A percentile compares a stretch with the other conserved stretches of the same genome.
phyloP scores from a whole-genome alignment of 371 early-diverging fungal genomes.

The Racocetra persica region DNA sequence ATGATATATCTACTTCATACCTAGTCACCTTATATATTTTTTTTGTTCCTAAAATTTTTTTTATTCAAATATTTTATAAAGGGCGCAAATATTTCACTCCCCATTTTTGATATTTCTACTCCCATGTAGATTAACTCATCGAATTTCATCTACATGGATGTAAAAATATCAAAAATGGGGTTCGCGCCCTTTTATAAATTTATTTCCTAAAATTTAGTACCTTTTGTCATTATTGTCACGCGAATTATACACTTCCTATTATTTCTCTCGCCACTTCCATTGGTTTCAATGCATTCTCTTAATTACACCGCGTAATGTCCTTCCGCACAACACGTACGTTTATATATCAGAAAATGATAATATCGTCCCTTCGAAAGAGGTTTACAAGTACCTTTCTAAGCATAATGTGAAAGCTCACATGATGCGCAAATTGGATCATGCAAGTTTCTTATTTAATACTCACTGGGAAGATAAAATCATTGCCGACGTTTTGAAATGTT shows the following conservation, averaged over 20 bases:
- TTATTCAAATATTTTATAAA: no score
- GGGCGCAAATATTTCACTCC: no score
- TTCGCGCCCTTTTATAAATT: no score
- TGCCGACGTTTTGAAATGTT: background rate
- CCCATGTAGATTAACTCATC: no score
- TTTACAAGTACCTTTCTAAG: conserved; percentile 53
- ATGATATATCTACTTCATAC: background rate
- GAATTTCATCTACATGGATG: no score
- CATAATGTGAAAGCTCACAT: conserved; percentile 5
- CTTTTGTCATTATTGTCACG: conserved; percentile 73
- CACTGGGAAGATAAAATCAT: conserved; percentile 45
- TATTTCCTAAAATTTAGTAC: conserved; percentile 39
- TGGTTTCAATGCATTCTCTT: conserved; percentile 70
- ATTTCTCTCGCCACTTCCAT: conserved; percentile 70
- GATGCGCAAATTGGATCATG: conserved; percentile 60
- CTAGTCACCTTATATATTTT: background rate
- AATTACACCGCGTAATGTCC: conserved; percentile 45
- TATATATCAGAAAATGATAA: conserved; percentile 60
- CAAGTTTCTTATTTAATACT: conserved; percentile 53
- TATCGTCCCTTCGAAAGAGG: conserved; percentile 59
- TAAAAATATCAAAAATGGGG: no score
- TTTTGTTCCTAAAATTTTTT: background rate
- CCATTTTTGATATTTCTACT: no score
- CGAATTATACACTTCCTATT: conserved; percentile 72
- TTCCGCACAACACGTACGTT: conserved; percentile 49